A percentile compares a stretch with the other conserved stretches of the same genome.
These are phyloP conservation scores for Rossbeevera mucosa DNA, from an alignment of 768 basidiomycete genomes.

Conservation along the genomic window DNA sequence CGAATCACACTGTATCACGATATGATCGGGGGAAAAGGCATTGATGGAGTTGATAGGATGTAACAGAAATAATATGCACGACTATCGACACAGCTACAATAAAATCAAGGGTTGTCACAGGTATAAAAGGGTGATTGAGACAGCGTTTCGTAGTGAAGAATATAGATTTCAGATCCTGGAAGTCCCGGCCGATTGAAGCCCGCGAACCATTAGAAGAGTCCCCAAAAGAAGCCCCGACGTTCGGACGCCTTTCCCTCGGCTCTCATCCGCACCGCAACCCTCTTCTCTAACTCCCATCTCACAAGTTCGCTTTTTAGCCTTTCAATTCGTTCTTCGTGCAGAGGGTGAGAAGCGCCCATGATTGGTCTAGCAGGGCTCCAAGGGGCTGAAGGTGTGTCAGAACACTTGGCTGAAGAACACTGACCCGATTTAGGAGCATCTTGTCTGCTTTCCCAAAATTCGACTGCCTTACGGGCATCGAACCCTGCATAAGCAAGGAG, in stretches of 20 bases:
- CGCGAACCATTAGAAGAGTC: conserved; percentile 4
- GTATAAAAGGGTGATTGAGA: not conserved
- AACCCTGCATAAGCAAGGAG: conserved; percentile 91
- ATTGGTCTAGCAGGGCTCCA: conserved; percentile 27
- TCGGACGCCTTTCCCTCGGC: conserved; percentile 18
- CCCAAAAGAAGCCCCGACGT: conserved; percentile 11
- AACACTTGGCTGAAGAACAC: conserved; percentile 16
- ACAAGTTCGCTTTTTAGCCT: conserved; percentile 41
- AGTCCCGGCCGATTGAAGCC: not conserved
- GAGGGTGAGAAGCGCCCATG: conserved; percentile 43
- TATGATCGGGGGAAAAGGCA: not conserved
- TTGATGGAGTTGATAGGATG: not conserved
- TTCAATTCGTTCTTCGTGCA: conserved; percentile 38
- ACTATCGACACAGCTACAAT: conserved; percentile 3
- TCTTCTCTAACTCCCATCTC: conserved; percentile 40
- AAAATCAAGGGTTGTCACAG: not conserved
- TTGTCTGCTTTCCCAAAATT: conserved; percentile 73
- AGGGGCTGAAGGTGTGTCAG: conserved; percentile 5
- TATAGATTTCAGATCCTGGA: not conserved
- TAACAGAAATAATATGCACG: conserved; percentile 1
- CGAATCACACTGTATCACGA: too few species aligned
- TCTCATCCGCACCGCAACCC: conserved; percentile 23
- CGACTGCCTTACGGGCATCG: conserved; percentile 76
- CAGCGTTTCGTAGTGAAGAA: not conserved
- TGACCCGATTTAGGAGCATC: conserved; percentile 20